Evolutionary conservation across 2,329 filamentous ascomycete species (phyloP).

Genomic region (Colletotrichum higginsianum): DNA sequence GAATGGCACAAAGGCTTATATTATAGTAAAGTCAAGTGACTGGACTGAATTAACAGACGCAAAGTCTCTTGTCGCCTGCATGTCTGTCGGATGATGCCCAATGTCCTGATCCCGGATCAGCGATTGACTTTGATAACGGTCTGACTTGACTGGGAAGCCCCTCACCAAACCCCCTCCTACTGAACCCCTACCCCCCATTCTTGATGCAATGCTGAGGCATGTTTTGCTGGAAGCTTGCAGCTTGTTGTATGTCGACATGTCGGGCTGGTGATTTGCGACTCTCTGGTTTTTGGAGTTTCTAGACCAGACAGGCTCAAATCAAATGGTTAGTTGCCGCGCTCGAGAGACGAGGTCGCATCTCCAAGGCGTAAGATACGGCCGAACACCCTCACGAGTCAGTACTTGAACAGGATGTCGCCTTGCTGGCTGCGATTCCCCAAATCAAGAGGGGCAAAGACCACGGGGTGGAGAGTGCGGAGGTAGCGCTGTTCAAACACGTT

Average conservation of each 20-base stretch:
- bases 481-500: not conserved
- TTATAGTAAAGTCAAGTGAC: not conserved
- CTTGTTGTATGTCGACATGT: not conserved
- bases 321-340: not conserved
- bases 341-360: slow-evolving; percentile 2
- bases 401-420: not conserved
- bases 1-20: not conserved
- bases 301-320: slow-evolving; percentile 2
- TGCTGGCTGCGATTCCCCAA: slow-evolving; percentile 27
- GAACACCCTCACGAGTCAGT: not conserved
- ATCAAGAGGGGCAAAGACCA: slow-evolving; percentile 19
- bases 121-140: slow-evolving; percentile 37
- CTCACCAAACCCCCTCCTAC: not conserved
- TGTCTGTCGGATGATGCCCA: slow-evolving; percentile 10
- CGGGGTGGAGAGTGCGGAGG: slow-evolving; percentile 19
- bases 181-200: not conserved
- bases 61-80: slow-evolving; percentile 1
- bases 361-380: not conserved
- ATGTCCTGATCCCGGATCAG: slow-evolving; percentile 10
- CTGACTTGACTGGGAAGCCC: slow-evolving; percentile 28
- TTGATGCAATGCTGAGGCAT: slow-evolving; percentile 11
- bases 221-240: not conserved
- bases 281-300: not conserved
- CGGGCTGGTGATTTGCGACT: not conserved
- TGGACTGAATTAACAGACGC: slow-evolving; percentile 11